Evolutionary conservation across 345 rosid species (phyloP).

Genomic region (Murraya koenigii): DNA sequence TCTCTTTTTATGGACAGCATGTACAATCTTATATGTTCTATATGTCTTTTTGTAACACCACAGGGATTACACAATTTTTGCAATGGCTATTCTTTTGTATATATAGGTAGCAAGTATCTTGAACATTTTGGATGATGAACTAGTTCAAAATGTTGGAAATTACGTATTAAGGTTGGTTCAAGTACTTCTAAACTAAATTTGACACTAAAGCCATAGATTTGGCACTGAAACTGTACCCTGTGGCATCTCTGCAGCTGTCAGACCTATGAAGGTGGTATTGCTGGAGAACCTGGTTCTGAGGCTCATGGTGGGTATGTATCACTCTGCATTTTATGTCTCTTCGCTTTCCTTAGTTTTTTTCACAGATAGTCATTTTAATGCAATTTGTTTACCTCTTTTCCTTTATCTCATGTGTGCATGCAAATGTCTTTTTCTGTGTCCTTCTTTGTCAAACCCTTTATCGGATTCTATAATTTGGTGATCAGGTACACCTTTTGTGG

Average conservation of each 20-base stretch:
- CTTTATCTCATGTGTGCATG: background rate
- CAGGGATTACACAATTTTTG: background rate
- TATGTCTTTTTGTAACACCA: background rate
- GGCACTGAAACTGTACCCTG: conserved; percentile 10
- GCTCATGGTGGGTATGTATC: conserved; percentile 98
- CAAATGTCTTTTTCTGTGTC: conserved; percentile 1
- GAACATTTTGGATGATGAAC: conserved; percentile 77
- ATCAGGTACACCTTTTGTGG: conserved; percentile 92
- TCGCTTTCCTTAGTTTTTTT: background rate
- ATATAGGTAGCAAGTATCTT: conserved; percentile 80
- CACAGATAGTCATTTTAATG: background rate
- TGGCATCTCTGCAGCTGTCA: conserved; percentile 66
- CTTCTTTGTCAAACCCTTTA: conserved; percentile 6
- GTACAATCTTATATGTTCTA: background rate
- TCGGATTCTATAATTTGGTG: conserved; percentile 22
- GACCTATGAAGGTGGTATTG: conserved; percentile 98
- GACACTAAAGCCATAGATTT: background rate
- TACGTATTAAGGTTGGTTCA: conserved; percentile 75
- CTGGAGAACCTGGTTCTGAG: conserved; percentile 96
- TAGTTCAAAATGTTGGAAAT: conserved; percentile 68
- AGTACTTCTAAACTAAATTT: background rate
- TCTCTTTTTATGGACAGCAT: background rate
- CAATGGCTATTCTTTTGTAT: conserved; percentile 5
- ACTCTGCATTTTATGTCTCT: conserved; percentile 16
- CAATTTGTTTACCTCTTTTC: conserved; percentile 3